phyloP scores from a whole-genome alignment of 371 early-diverging fungal species.

The Cokeromyces recurvatus region DNA sequence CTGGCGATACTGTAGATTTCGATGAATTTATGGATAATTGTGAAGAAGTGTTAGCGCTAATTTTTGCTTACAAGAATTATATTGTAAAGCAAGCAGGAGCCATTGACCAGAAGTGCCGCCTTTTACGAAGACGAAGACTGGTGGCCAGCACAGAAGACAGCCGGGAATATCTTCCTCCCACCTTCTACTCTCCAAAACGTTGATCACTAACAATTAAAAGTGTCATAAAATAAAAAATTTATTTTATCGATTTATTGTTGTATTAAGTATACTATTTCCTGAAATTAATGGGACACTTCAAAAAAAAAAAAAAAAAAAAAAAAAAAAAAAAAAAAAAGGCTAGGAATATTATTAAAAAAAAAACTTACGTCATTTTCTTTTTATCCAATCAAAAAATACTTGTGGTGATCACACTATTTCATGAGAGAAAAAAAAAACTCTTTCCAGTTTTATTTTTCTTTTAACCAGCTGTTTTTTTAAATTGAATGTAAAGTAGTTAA shows the following conservation, averaged over 20 bases:
- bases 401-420: no score
- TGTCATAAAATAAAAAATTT: not conserved
- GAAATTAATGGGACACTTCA: no score
- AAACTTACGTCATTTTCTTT: no score
- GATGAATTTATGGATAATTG: not conserved
- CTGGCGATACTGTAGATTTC: conserved; percentile 1
- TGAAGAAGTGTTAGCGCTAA: not conserved
- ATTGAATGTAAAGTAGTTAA: no score
- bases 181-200: conserved; percentile 7
- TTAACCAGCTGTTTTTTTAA: no score
- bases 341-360: no score
- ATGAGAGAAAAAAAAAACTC: no score
- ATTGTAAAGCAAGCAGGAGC: conserved; percentile 2
- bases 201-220: not conserved
- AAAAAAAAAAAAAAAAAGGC: no score
- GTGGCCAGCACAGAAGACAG: conserved; percentile 28
- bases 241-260: not conserved
- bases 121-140: not conserved
- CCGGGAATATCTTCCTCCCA: conserved; percentile 15
- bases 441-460: no score
- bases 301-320: no score
- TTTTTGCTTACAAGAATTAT: conserved; percentile 2
- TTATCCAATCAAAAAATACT: no score
- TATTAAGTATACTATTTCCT: no score
- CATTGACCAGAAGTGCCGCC: not conserved